Evolutionary conservation across 257 asterid species (phyloP).

Genomic region (Schizonepeta tenuifolia): DNA sequence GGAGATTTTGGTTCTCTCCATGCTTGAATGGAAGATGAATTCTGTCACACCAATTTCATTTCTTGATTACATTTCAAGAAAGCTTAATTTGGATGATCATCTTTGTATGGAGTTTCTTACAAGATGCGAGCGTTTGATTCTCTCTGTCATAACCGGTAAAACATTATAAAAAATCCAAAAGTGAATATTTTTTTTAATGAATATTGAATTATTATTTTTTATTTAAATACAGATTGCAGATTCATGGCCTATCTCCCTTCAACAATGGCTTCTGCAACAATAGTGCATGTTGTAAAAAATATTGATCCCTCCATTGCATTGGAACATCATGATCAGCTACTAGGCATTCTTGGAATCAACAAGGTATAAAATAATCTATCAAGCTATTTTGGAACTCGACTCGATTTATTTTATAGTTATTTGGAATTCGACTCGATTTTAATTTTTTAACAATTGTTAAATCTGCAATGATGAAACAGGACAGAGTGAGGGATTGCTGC

Average conservation of each 20-base stretch:
- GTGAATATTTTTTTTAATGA: not conserved
- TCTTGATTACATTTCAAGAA: constrained; percentile 55
- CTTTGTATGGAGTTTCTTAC: constrained; percentile 43
- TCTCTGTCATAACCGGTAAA: constrained; percentile 54
- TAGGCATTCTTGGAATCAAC: constrained; percentile 68
- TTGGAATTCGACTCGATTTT: not conserved
- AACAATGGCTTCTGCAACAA: constrained; percentile 74
- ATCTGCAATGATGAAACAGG: constrained; percentile 39
- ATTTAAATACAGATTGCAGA: constrained; percentile 56
- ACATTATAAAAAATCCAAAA: not conserved
- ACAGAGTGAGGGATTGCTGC: constrained; percentile 58
- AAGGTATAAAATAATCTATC: constrained; percentile 46
- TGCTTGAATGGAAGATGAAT: constrained; percentile 70
- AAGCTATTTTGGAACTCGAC: not conserved
- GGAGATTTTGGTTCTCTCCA: constrained; percentile 65
- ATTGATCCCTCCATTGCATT: constrained; percentile 56
- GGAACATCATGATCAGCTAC: constrained; percentile 57
- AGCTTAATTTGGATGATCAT: constrained; percentile 43
- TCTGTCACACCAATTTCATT: constrained; percentile 64
- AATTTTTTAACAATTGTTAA: not conserved
- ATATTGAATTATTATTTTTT: too few species aligned
- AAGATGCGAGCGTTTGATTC: constrained; percentile 57
- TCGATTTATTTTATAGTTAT: not conserved
- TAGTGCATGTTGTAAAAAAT: constrained; percentile 60
- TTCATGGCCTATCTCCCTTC: constrained; percentile 69